Conservation (phyloP, 2,329 filamentous ascomycete genomes). For the Aspergillus uvarum region DNA sequence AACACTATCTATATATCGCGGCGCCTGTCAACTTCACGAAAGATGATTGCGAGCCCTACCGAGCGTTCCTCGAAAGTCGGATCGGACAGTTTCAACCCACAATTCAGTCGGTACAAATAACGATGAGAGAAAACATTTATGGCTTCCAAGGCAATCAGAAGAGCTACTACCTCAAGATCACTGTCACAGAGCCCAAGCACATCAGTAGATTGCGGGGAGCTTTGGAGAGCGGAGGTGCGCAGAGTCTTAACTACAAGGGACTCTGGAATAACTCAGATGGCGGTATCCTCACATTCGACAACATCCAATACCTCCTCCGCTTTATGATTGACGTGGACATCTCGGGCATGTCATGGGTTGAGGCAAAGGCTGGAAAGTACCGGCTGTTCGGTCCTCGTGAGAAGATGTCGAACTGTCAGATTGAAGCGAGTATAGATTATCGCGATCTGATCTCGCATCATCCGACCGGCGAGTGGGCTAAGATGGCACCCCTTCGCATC, state of each 20-base stretch:
- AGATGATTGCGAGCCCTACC: conserved; percentile 75
- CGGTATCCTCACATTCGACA: conserved; percentile 89
- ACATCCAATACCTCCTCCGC: conserved; percentile 87
- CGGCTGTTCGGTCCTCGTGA: conserved; percentile 64
- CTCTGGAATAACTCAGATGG: conserved; percentile 73
- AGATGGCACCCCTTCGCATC: conserved; percentile 91
- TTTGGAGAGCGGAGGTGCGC: conserved; percentile 64
- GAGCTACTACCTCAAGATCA: conserved; percentile 90
- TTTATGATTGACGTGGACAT: conserved; percentile 99
- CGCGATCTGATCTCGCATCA: conserved; percentile 81
- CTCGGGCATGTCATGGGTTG: conserved; percentile 96
- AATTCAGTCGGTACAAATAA: conserved; percentile 78
- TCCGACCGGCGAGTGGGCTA: conserved; percentile 91
- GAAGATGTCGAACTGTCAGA: conserved; percentile 90
- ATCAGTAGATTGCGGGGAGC: conserved; percentile 73
- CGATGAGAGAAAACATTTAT: conserved; percentile 86
- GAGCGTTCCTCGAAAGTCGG: conserved; percentile 74
- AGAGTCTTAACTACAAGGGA: conserved; percentile 79
- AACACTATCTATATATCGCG: conserved; percentile 92
- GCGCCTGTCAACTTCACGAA: conserved; percentile 79
- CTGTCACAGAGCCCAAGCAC: conserved; percentile 82
- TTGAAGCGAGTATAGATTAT: conserved; percentile 85
- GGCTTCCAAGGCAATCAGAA: conserved; percentile 92
- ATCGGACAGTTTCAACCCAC: conserved; percentile 70
- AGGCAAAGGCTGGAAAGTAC: conserved; percentile 74